Conservation (phyloP, 805 yeast genomes). For the Nakazawaea molendinolei region DNA sequence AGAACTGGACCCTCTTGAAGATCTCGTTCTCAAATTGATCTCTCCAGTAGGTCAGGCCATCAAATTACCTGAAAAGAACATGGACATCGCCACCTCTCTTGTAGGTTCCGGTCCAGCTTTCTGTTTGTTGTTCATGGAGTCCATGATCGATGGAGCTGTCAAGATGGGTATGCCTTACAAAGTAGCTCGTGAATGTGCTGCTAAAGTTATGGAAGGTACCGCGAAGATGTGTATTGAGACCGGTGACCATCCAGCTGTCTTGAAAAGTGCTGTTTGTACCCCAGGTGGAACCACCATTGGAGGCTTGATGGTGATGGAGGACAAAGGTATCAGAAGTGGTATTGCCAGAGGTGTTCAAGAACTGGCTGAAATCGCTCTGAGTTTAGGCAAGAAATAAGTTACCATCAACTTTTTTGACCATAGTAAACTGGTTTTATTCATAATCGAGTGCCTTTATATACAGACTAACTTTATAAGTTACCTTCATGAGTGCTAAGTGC, state of each 20-base stretch:
- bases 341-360: slow-evolving; percentile 86
- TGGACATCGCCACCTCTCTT: slow-evolving; percentile 94
- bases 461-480: too few relatives aligned
- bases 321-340: slow-evolving; percentile 79
- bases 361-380: slow-evolving; percentile 75
- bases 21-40: slow-evolving; percentile 44
- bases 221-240: slow-evolving; percentile 82
- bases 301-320: slow-evolving; percentile 89
- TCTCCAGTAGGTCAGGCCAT: slow-evolving; percentile 62
- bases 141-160: slow-evolving; percentile 90
- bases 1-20: slow-evolving; percentile 34
- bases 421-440: background rate
- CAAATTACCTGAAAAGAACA: slow-evolving; percentile 78
- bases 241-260: slow-evolving; percentile 81
- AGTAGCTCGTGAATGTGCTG: slow-evolving; percentile 78
- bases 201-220: slow-evolving; percentile 91
- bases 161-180: slow-evolving; percentile 88
- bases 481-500: too few relatives aligned
- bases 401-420: too few relatives aligned
- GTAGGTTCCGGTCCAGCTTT: slow-evolving; percentile 98
- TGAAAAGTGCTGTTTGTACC: slow-evolving; percentile 85
- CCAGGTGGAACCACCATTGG: slow-evolving; percentile 99
- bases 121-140: slow-evolving; percentile 81
- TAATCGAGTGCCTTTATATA: background rate
- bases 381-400: slow-evolving; percentile 48